Conservation (phyloP, 2,329 filamentous ascomycete genomes). For the Monosporascus cannonballus region DNA sequence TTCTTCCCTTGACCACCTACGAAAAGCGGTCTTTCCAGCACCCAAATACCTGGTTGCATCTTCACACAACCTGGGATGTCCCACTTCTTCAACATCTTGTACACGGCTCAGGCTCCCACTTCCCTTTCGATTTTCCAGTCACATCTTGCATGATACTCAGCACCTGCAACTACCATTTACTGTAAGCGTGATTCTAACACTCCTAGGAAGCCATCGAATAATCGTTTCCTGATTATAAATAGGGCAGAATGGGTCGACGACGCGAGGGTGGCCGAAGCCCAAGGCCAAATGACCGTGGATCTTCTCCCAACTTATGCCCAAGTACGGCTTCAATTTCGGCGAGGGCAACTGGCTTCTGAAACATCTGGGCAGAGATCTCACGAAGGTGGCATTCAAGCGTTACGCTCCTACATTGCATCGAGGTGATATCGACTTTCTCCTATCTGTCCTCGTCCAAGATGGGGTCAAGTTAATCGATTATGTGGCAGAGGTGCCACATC, state of each 20-base stretch:
- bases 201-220: neutral
- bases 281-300: neutral
- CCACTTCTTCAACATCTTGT: no score
- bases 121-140: no score
- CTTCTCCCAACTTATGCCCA: neutral
- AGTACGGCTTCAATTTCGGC: neutral
- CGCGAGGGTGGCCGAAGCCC: neutral
- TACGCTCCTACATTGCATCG: neutral
- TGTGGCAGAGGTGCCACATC: neutral
- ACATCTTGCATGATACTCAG: no score
- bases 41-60: no score
- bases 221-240: neutral
- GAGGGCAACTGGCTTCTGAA: neutral
- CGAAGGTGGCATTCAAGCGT: neutral
- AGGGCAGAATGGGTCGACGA: neutral
- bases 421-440: neutral
- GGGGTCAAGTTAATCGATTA: neutral
- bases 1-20: no score
- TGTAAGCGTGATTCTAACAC: neutral
- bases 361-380: neutral
- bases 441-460: neutral
- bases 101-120: no score
- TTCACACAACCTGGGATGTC: no score
- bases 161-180: neutral
- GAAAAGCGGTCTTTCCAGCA: no score